Evolutionary conservation across 257 asterid genomes (phyloP), one percentile per base, ranked within the genome.

Genomic region (Cruciata laevipes): DNA sequence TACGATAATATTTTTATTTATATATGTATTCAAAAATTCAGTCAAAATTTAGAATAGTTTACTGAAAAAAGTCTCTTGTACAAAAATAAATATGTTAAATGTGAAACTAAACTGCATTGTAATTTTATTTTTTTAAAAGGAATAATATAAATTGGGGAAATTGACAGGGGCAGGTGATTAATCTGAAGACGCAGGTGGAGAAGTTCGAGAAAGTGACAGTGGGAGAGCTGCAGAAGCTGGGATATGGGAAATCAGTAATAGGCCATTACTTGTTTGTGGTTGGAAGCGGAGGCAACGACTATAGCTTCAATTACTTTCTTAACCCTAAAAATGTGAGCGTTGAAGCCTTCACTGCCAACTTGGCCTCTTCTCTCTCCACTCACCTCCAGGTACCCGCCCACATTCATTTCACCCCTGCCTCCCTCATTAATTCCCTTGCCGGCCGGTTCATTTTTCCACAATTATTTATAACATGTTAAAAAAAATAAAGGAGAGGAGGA

Each of bases 211-310:
- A 56, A 4, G 87, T 82, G 71, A 88, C 82, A 0, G 7, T 88
- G 49, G 88, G 90, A 44, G 88, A 86, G 4, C 20, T 90, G 77
- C 76, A 71, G 87, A 3, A 16, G 60, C 85, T 84, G 71, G 44
- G 56, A 24, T 47, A 12, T 24, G 42, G 58, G 10, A 44, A 49
- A 58, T 57, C 49, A 20, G n/a, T n/a, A n/a, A 37, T 83, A 30
- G 55, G 80, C 3, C 5, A 86, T 20, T 90, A 62, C 73, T 31
- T 90, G 65, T 90, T 88, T 78, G 78, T 88, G 69, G 85, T 90
- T 27, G 90, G 87, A 52, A 80, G 73, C 31, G 96, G 95, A n/a
- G 96, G 96, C 61, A 90, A 90, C 71, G 97, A 90, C 75, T 90
- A 83, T 57, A 69, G 89, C 25, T 75, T 82, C 10, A 86, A 86